A percentile compares a stretch with the other conserved stretches of the same genome.
phyloP scores from a whole-genome alignment of 441 rosid species.

The Erysimum cheiri region DNA sequence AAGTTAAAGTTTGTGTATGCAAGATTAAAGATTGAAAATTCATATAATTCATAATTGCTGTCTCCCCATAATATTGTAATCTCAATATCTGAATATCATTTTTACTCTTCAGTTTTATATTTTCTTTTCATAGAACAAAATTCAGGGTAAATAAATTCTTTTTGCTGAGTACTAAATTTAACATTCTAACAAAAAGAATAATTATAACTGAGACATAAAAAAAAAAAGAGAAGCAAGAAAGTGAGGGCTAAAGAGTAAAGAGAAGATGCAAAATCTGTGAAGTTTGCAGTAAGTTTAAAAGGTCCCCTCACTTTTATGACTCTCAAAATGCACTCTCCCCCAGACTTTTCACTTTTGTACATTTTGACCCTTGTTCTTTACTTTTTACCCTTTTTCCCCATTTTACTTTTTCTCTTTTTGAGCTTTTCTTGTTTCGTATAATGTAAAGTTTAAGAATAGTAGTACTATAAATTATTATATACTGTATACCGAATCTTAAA shows the following conservation, averaged over 20 bases:
- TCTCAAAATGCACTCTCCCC: slow-evolving; percentile 18
- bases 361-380: slow-evolving; percentile 23
- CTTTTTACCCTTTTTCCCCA: slow-evolving; percentile 13
- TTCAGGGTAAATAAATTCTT: not conserved
- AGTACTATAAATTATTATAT: not conserved
- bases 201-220: not conserved
- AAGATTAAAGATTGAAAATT: not conserved
- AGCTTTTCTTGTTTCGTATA: not conserved
- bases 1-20: not conserved
- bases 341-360: slow-evolving; percentile 19
- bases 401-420: not conserved
- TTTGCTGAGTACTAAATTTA: not conserved
- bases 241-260: slow-evolving; percentile 26
- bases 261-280: slow-evolving; percentile 21
- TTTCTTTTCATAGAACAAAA: not conserved
- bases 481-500: slow-evolving; percentile 13
- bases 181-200: not conserved
- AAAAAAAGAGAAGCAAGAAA: slow-evolving; percentile 21
- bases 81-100: not conserved
- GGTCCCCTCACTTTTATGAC: slow-evolving; percentile 16
- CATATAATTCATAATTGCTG: not conserved
- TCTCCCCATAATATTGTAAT: not conserved
- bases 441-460: slow-evolving; percentile 3
- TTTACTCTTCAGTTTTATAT: not conserved
- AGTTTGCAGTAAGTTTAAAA: slow-evolving; percentile 24